Base-by-base conservation (phyloP, 495 filamentous ascomycete species). In the Penicillium lividum region DNA sequence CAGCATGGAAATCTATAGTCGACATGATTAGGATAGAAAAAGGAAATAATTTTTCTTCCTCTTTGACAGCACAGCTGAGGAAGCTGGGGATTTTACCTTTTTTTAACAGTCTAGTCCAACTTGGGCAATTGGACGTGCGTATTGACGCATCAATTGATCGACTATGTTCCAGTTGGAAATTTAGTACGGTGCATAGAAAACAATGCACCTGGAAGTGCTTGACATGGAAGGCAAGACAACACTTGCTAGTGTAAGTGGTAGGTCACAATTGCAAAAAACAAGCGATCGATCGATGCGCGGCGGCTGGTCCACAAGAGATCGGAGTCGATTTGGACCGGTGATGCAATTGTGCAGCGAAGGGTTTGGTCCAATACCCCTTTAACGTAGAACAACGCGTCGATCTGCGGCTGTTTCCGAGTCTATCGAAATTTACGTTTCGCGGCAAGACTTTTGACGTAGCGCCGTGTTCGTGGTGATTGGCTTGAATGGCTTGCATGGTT, bases 121-220 rank as follows among this genome's bases (percentile, higher is more conserved):
- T 56, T 50, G 31, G 30, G 59, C 36, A 29, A 55, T 36, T 44
- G 30, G 38, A 40, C 18, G 31, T 28, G 45, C 42, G 42, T 60
- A 29, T 16, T 63, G 65, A 68, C 65, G 54, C 57, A 65, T 68
- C 63, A 57, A 58, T 56, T 66, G 60, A 65, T 63, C 58, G 47
- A 36, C 61, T 51, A 36, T 27, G 34, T 55, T 46, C 49, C 59
- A 54, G 49, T 27, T 47, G 25, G n/a, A 49, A 11, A 48, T 42
- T 29, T 22, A 46, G 16, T 49, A 16, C 38, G 1, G 47, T n/a
- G 11, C 33, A 29, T 22, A 47, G 31, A 28, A 18, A 58, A 36
- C 36, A 50, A 50, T 61, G 58, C 49, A 27, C 54, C 15, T 27
- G 46, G 4, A 38, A 61, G 22, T 58, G 31, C 47, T 42, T 57